A percentile compares a stretch with the other conserved stretches of the same genome.
These are phyloP conservation scores for Deuterostichococcus epilithicus DNA, from an alignment of 139 green algal species.

Conservation along the genomic window DNA sequence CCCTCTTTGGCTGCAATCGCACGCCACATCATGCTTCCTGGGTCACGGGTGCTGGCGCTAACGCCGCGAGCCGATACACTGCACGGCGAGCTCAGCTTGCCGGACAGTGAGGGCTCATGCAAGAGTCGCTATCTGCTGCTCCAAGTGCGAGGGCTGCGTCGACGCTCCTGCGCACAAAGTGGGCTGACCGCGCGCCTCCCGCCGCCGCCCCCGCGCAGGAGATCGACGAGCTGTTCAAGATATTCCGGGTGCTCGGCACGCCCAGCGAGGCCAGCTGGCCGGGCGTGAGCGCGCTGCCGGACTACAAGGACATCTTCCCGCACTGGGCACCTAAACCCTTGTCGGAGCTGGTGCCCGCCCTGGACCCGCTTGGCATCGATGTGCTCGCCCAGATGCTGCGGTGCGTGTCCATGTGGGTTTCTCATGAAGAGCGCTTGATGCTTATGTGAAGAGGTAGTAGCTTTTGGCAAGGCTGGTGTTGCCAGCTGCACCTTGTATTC, in stretches of 20 bases:
- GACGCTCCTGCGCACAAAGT: neutral
- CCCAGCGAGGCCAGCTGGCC: slow-evolving; percentile 51
- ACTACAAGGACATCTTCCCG: slow-evolving; percentile 81
- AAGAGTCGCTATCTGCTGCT: neutral
- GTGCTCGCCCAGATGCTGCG: slow-evolving; percentile 69
- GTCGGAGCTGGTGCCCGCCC: slow-evolving; percentile 50
- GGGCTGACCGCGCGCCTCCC: neutral
- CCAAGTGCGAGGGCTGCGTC: neutral
- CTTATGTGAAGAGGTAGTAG: no score
- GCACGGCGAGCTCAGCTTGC: no score
- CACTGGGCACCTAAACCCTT: slow-evolving; percentile 35
- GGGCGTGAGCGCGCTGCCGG: slow-evolving; percentile 49
- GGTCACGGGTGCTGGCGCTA: no score
- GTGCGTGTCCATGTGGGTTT: neutral
- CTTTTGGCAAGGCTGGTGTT: neutral
- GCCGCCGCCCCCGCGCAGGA: slow-evolving; percentile 25
- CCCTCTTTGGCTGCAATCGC: neutral
- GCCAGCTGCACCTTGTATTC: no score
- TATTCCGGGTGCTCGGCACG: slow-evolving; percentile 64
- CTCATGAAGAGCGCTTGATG: no score
- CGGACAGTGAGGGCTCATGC: neutral
- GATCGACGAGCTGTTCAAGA: slow-evolving; percentile 72
- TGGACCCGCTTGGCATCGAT: slow-evolving; percentile 63
- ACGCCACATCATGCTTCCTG: neutral
- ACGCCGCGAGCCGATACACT: no score